Base-by-base conservation (phyloP, 2,329 filamentous ascomycete species). In the Aspergillus sp. region DNA sequence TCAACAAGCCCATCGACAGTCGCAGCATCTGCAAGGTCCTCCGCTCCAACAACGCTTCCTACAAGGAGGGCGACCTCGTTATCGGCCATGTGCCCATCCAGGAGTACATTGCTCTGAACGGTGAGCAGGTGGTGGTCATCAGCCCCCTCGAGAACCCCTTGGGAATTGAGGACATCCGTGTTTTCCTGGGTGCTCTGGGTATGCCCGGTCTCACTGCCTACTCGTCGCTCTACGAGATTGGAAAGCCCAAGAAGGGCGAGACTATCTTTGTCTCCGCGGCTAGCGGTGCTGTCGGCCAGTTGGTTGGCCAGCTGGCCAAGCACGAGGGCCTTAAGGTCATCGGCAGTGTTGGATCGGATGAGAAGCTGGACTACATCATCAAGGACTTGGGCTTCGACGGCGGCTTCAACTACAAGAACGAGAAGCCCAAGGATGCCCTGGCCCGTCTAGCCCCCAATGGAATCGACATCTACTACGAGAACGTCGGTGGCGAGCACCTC, bases 361-460 rank as follows among this genome's bases (percentile, higher is more conserved):
- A 86, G 59, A 94, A 95, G 73, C 74, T 90, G 26, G 79, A 86
- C 13, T 93, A 82, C 64, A 85, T 89, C 62, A 72, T 65, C 44
- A 81, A 85, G 43, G 81, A 86, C 39, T 76, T 90, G 30, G 74
- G 75, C 27, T 90, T 89, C 60, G 83, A 89, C 58, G 77, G 66
- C 11, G 88, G 83, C 7, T 93, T 91, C 56, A 93, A 94, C 75
- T 94, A 94, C 76, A 91, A 93, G 77, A 90, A 80, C 53, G 87
- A 93, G 71, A 79, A 77, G 53, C 77, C 87, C 0, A 60, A 68
- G 1, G 83, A 84, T 8, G 88, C 86, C 0, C 74, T 94, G 44
- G 67, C 73, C 51, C 76, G 86, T 45, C 75, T 93, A 12, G 86
- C 86, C 0, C 87, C 88, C 0, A 67, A 89, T 9, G 88, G 88